A percentile compares a stretch with the other conserved stretches of the same genome.
phyloP scores from a whole-genome alignment of 2,329 filamentous ascomycete species.

The Ophiocordyceps unilateralis region DNA sequence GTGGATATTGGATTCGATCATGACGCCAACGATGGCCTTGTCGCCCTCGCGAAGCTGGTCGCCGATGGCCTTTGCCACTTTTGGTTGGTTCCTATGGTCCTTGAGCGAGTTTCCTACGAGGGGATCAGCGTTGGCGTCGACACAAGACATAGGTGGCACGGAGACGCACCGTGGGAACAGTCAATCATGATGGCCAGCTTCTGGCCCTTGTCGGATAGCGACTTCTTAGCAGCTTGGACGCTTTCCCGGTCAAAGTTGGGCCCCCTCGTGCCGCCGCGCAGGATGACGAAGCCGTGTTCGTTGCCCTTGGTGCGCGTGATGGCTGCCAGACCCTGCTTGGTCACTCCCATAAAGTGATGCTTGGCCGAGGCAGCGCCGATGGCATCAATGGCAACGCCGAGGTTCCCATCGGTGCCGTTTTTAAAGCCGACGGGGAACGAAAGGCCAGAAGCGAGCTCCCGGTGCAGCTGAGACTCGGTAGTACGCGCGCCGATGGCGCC shows the following conservation, averaged over 20 bases:
- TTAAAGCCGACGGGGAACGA: slow-evolving; percentile 99
- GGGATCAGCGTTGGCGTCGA: slow-evolving; percentile 1
- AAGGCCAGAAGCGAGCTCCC: slow-evolving; percentile 84
- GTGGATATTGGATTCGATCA: slow-evolving; percentile 97
- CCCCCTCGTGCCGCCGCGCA: slow-evolving; percentile 78
- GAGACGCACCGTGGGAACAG: slow-evolving; percentile 70
- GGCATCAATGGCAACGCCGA: slow-evolving; percentile 85
- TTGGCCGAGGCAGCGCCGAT: slow-evolving; percentile 73
- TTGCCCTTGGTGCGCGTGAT: slow-evolving; percentile 90
- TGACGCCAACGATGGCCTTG: slow-evolving; percentile 80
- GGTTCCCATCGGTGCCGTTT: slow-evolving; percentile 89
- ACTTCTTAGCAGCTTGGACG: slow-evolving; percentile 63
- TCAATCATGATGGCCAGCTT: slow-evolving; percentile 92
- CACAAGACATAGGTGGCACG: not conserved
- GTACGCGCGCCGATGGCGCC: slow-evolving; percentile 92
- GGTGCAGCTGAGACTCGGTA: slow-evolving; percentile 90
- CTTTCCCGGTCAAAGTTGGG: slow-evolving; percentile 86
- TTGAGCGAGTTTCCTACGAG: slow-evolving; percentile 78
- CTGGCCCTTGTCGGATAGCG: slow-evolving; percentile 65
- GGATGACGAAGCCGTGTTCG: slow-evolving; percentile 92
- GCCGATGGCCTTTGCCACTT: slow-evolving; percentile 65
- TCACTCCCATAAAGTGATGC: slow-evolving; percentile 98
- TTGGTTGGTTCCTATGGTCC: slow-evolving; percentile 92
- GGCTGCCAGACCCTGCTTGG: slow-evolving; percentile 88
- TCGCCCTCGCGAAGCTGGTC: slow-evolving; percentile 82